Conservation (phyloP, 75 land plant species). For the Picea glauca region DNA sequence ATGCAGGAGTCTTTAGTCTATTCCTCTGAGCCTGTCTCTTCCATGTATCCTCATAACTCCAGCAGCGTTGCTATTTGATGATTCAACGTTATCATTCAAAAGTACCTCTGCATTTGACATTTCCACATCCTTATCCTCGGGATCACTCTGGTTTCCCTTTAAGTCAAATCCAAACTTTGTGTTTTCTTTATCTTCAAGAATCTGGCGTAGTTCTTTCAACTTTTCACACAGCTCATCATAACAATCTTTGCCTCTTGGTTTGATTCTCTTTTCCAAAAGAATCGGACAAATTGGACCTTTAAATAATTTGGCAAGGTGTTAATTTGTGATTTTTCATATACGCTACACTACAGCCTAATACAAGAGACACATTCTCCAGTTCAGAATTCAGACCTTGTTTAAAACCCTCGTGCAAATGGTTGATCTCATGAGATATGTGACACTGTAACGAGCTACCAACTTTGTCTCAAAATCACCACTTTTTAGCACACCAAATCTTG, state of each 20-base stretch:
- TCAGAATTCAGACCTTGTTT: too few relatives aligned
- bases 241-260: conserved; percentile 98
- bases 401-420: too few relatives aligned
- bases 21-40: too few relatives aligned
- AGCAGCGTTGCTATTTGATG: too few relatives aligned
- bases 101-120: conserved; percentile 22
- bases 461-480: too few relatives aligned
- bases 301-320: conserved; percentile 74
- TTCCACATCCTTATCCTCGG: conserved; percentile 38
- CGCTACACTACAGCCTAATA: conserved; percentile 58
- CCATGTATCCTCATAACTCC: too few relatives aligned
- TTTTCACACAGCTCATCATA: conserved; percentile 75
- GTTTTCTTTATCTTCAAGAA: conserved; percentile 52
- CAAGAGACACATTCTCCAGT: too few relatives aligned
- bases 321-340: conserved; percentile 72
- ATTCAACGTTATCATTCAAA: too few relatives aligned
- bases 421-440: too few relatives aligned
- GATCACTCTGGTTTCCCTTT: conserved; percentile 18
- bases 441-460: too few relatives aligned
- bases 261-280: conserved; percentile 93
- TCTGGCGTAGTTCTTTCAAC: conserved; percentile 73
- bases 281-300: conserved; percentile 92
- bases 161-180: conserved; percentile 57
- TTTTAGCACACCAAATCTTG: too few relatives aligned
- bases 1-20: too few relatives aligned